Evolutionary conservation across 1,284 basidiomycete species (phyloP), one percentile per base, ranked within the genome.

Genomic region (Coriolopsis trogii): DNA sequence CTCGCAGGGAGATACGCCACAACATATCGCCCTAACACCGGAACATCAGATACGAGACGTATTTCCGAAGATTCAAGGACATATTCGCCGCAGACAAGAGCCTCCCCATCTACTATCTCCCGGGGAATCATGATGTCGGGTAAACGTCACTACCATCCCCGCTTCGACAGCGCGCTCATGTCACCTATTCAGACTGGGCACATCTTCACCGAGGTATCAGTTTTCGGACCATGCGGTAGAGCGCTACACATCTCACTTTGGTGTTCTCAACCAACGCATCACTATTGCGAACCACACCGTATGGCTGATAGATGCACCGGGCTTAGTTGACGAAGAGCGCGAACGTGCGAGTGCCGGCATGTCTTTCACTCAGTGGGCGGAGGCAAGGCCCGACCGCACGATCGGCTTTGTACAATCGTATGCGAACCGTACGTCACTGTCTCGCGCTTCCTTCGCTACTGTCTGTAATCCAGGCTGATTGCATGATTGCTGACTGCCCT

Each of bases 51-150:
- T 93, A 93, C 63, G 78, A 84, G 41, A 56, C 64, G 4, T 92
- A 93, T 59, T 78, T 78, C 56, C 60, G 65, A n/a, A 76, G 85
- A 46, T 94, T 93, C 73, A 77, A 74, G 50, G 74, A 73, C 18
- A 89, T 91, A 30, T 93, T 93, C 70, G 33, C 41, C 21, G 29
- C 46, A 10, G 64, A 74, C 41, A 49, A 65, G 16, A 59, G 60
- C 12, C 67, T 76, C 44, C 80, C 73, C 51, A 71, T 79, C 55
- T 86, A 89, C 66, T 91, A 85, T 63, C 79, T 95, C 24, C 88
- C 93, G 1, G 94, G 94, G 6, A 97, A 96, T 65, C 91, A 93
- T 62, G 94, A 97, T 64, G 79, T 90, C 36, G 91, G 89, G 81
- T 90, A 63, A 49, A 10, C 41, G 21, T 25, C 2, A 13, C 21